Conservation (phyloP, 331 rosid genomes). For the Saraca asoca region DNA sequence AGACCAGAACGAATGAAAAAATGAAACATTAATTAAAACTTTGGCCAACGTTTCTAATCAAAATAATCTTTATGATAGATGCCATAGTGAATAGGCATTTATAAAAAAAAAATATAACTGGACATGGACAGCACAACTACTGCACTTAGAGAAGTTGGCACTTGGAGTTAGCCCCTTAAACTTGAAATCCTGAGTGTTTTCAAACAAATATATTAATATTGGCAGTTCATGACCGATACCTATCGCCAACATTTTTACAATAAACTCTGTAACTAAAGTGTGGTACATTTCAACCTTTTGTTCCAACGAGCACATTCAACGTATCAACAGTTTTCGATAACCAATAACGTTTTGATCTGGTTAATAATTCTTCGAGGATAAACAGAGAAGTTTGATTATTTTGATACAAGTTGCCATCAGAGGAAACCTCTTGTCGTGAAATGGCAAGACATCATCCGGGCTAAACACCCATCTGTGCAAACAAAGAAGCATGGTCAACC, state of each 20-base stretch:
- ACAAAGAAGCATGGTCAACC: constrained; percentile 29
- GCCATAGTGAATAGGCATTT: constrained; percentile 22
- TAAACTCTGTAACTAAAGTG: not conserved
- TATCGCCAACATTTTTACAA: not conserved
- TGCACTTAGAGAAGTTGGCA: not conserved
- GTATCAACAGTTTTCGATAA: not conserved
- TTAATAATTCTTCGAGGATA: not conserved
- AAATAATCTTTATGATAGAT: not conserved
- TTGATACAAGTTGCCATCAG: constrained; percentile 9
- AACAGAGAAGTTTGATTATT: constrained; percentile 1
- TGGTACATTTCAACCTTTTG: too few relatives aligned
- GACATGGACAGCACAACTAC: constrained; percentile 25
- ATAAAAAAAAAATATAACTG: constrained; percentile 9
- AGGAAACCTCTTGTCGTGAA: constrained; percentile 46
- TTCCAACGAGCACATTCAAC: not conserved
- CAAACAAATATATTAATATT: not conserved
- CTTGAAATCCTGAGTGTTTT: too few relatives aligned
- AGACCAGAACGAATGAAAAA: not conserved
- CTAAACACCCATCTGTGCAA: constrained; percentile 10
- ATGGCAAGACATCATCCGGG: constrained; percentile 33
- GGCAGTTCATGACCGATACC: not conserved
- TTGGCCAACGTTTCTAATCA: not conserved
- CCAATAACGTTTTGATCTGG: not conserved
- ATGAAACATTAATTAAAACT: not conserved
- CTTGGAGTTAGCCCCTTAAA: too few relatives aligned